Evolutionary conservation across 495 filamentous ascomycete genomes (phyloP).

Genomic region (Astrothelium subdiscretum): DNA sequence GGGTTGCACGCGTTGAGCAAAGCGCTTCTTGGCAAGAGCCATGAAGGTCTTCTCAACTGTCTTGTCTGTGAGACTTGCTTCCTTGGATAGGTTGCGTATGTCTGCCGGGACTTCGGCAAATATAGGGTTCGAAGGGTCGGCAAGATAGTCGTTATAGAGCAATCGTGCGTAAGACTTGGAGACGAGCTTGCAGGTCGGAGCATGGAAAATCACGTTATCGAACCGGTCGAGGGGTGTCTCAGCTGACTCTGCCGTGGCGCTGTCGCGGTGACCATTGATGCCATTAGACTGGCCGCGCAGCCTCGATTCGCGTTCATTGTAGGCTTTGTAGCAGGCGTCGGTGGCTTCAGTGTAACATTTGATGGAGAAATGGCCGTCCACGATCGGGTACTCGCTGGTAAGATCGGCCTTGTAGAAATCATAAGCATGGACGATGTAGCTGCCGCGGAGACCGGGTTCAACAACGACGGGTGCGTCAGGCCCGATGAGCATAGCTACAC

Average conservation of each 20-base stretch:
- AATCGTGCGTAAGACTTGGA: conserved; percentile 89
- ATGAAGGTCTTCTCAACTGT: conserved; percentile 95
- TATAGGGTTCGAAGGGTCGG: conserved; percentile 58
- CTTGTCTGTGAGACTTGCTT: conserved; percentile 80
- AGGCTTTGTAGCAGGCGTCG: conserved; percentile 91
- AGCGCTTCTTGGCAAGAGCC: conserved; percentile 89
- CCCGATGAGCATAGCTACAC: conserved; percentile 87
- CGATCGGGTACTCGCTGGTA: conserved; percentile 93
- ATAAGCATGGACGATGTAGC: conserved; percentile 90
- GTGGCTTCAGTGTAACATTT: conserved; percentile 93
- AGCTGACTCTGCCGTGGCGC: conserved; percentile 33
- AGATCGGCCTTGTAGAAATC: conserved; percentile 99
- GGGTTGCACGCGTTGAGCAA: conserved; percentile 76
- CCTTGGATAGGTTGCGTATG: conserved; percentile 73
- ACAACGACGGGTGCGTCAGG: conserved; percentile 85
- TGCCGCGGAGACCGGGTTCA: conserved; percentile 84
- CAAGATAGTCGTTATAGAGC: conserved; percentile 92
- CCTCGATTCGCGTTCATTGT: conserved; percentile 68
- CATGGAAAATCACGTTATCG: conserved; percentile 91
- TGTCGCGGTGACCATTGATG: conserved; percentile 32
- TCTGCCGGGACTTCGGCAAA: conserved; percentile 84
- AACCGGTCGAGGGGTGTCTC: conserved; percentile 80
- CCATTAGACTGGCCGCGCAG: conserved; percentile 52
- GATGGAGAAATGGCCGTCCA: conserved; percentile 92
- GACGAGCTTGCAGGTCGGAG: conserved; percentile 96